Conservation (phyloP, 1,139 yeast species). For the Diutina scorzettiae region DNA sequence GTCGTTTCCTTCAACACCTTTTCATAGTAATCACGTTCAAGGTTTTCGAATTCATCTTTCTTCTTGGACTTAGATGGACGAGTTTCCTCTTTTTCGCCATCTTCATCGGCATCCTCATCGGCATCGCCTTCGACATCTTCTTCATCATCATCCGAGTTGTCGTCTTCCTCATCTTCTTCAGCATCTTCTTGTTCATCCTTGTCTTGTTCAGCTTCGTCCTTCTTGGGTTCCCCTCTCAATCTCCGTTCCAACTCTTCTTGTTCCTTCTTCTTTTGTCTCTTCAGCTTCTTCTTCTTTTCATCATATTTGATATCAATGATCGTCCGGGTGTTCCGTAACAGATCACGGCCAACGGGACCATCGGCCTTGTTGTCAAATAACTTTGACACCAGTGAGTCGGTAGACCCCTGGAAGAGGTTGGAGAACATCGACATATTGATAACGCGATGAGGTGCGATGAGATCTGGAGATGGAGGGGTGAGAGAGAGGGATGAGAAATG, state of each 20-base stretch:
- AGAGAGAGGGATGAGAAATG: too few relatives aligned
- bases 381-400: neutral
- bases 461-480: neutral
- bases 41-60: constrained; percentile 13
- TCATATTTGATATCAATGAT: neutral
- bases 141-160: neutral
- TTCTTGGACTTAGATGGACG: constrained; percentile 21
- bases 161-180: constrained; percentile 7
- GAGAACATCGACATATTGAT: neutral
- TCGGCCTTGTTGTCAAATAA: neutral
- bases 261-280: neutral
- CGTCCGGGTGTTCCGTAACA: neutral
- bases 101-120: constrained; percentile 19
- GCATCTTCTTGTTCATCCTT: constrained; percentile 9
- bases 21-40: constrained; percentile 4
- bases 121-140: constrained; percentile 13
- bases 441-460: neutral
- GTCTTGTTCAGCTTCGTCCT: constrained; percentile 9
- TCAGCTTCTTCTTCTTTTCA: neutral
- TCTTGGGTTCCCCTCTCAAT: constrained; percentile 9
- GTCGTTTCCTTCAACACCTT: constrained; percentile 10
- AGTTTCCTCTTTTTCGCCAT: constrained; percentile 35
- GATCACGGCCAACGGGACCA: constrained; percentile 1
- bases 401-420: neutral
- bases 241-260: constrained; percentile 8